Evolutionary conservation across 78 protist genomes (phyloP), one percentile per base, ranked within the genome.

Genomic region (Protostelium mycophagum): DNA sequence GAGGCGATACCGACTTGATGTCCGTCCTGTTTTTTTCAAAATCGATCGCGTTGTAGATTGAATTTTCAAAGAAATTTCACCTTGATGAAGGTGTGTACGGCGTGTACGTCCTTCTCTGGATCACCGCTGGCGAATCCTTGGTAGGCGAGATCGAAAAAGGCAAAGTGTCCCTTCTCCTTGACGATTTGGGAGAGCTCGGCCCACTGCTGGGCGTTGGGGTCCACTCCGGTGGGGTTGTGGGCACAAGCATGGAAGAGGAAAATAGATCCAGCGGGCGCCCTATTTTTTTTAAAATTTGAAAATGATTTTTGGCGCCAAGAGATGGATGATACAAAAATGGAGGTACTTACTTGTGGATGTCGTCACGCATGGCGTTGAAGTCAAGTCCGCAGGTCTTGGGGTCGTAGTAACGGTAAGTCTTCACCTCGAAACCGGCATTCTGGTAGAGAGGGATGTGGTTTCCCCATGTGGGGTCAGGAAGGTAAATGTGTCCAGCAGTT

Each of bases 161-260:
- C 90, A 38, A 95, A 85, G 63, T 87, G 97, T 16, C 88, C 38
- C 90, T 92, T 89, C 88, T 88, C 94, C 39, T 91, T 87, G 88
- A 84, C 39, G 84, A 91, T 83, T 0, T 88, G 29, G 0, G 94
- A 63, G 23, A 99, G 88, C 84, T 83, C 84, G 84, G 86, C 84
- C 99, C 99, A 99, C 93, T 99, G 98, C 63, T 96, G 99, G 0
- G 10, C 29, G 34, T 97, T 92, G 83, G 98, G 99, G 95, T 99
- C 99, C 35, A 95, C 97, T 85, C 99, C 99, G 16, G 99, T 99
- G 51, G 99, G 99, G 95, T 99, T 99, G 94, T 99, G 99, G 1
- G 99, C 99, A 92, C 99, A 97, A 34, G 98, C 97, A 84, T 99
- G 99, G 51, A 99, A 83, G 63, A 99, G 37, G 35, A 98, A 38